Conservation (phyloP, 2,329 filamentous ascomycete species). For the Botrytis hyacinthi region DNA sequence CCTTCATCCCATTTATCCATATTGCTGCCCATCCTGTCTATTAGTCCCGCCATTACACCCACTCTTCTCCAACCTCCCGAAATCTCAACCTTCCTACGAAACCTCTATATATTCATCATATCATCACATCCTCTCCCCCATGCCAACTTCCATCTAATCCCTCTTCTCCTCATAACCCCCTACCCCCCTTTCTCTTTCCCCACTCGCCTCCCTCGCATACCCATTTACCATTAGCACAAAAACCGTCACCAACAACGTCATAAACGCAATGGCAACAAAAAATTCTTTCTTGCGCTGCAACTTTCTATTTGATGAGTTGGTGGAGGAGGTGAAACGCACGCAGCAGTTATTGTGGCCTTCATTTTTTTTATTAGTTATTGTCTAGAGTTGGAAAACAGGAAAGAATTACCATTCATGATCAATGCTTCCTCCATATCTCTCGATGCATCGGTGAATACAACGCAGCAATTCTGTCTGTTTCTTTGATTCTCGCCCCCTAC, state of each 20-base stretch:
- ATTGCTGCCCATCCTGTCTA: not conserved
- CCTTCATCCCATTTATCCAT: not conserved
- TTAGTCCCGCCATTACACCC: not conserved
- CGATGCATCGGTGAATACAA: conserved; percentile 32
- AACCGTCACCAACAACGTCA: not conserved
- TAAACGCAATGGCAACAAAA: not conserved
- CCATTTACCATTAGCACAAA: not conserved
- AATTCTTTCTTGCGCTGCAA: not conserved
- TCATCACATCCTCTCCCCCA: not conserved
- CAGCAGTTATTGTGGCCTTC: conserved; percentile 30
- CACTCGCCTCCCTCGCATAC: not conserved
- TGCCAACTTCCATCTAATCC: not conserved
- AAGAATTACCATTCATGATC: not conserved
- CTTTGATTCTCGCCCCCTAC: not conserved
- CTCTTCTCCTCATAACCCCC: not conserved
- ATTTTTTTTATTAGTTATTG: no score
- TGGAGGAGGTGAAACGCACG: conserved; percentile 21
- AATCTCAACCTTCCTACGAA: not conserved
- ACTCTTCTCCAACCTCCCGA: no score
- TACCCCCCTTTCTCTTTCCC: not conserved
- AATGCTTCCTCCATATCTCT: conserved; percentile 27
- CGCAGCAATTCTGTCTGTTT: conserved; percentile 31
- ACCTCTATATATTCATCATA: not conserved
- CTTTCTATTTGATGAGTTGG: not conserved
- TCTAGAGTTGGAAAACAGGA: not conserved